These are phyloP conservation scores for Rubus parviflorus DNA, from an alignment of 306 rosid genomes.

Conservation along the genomic window DNA sequence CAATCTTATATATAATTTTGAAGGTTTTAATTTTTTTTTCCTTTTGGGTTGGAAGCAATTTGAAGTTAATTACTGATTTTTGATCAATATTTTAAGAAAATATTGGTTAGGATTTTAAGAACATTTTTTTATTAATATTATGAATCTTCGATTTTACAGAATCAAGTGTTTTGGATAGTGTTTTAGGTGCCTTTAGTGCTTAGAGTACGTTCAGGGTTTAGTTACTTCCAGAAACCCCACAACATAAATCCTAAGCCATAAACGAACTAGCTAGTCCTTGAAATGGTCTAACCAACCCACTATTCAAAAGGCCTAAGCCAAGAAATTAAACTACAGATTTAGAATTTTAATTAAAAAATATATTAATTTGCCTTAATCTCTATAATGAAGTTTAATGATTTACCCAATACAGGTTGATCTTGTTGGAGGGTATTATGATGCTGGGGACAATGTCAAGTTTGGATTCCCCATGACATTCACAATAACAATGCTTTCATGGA, in stretches of 20 bases:
- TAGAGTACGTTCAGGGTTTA: too few species aligned
- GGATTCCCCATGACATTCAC: slow-evolving; percentile 71
- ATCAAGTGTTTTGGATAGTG: too few species aligned
- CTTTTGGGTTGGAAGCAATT: background rate
- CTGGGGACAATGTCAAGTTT: slow-evolving; percentile 63
- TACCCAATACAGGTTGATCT: slow-evolving; percentile 35
- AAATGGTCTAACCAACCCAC: background rate
- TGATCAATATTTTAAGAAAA: background rate
- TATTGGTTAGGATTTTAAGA: background rate
- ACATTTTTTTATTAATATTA: too few species aligned
- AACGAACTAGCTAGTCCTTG: background rate
- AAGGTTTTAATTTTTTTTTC: too few species aligned
- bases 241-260: background rate
- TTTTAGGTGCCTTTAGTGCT: too few species aligned
- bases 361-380: too few species aligned
- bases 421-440: slow-evolving; percentile 74
- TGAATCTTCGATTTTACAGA: too few species aligned
- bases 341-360: too few species aligned
- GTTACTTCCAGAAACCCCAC: background rate
- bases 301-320: background rate
- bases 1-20: background rate
- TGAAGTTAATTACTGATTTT: too few species aligned
- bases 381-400: background rate
- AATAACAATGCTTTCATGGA: slow-evolving; percentile 71
- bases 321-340: too few species aligned